Evolutionary conservation across 306 rosid species (phyloP).

Genomic region (Leucaena leucocephala): DNA sequence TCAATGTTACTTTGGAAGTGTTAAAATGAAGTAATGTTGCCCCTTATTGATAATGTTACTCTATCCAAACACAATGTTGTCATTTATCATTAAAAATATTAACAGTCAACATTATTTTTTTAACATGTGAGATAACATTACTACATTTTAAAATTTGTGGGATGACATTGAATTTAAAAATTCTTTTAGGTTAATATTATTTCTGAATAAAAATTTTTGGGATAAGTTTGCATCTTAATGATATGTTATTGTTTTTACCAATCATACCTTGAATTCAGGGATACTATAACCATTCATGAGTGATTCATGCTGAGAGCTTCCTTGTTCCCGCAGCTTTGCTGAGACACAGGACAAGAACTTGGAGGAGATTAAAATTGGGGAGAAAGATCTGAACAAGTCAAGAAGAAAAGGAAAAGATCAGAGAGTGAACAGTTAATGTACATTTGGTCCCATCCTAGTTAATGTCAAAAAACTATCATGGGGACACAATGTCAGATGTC

Average conservation of each 20-base stretch:
- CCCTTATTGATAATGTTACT: too few species aligned
- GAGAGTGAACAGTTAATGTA: not conserved
- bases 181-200: too few species aligned
- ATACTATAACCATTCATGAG: not conserved
- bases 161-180: too few species aligned
- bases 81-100: too few species aligned
- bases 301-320: not conserved
- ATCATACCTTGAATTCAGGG: not conserved
- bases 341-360: not conserved
- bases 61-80: too few species aligned
- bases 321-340: not conserved
- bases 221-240: too few species aligned
- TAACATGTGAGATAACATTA: too few species aligned
- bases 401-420: not conserved
- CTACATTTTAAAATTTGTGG: too few species aligned
- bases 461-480: constrained; percentile 8
- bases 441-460: constrained; percentile 23
- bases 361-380: not conserved
- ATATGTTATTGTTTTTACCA: not conserved
- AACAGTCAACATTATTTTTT: too few species aligned
- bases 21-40: too few species aligned
- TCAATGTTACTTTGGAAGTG: too few species aligned
- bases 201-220: too few species aligned
- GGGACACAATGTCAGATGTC: not conserved
- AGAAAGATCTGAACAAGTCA: not conserved